Evolutionary conservation across 352 stramenopile species (phyloP), one percentile per base, ranked within the genome.

Genomic region (Peronospora tabacina): DNA sequence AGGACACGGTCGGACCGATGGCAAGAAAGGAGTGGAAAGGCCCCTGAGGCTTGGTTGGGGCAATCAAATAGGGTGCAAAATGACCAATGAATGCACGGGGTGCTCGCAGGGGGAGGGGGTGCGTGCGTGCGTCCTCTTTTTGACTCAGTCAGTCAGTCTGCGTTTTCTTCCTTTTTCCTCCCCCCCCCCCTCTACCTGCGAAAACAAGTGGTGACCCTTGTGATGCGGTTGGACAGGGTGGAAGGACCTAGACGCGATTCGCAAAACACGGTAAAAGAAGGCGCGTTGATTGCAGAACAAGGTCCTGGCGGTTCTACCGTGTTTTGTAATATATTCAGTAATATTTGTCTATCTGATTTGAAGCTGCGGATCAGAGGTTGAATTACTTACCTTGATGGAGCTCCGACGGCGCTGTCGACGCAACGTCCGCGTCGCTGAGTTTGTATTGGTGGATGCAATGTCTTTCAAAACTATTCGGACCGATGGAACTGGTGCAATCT

Each of bases 121-220:
- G n/a, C n/a, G n/a, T n/a, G n/a, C 55, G 49, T 36, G 16, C 11
- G 30, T 4, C 8, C 30, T 35, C 12, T 36, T 46, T 40, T 29
- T 39, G 49, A 47, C 48, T 60, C 54, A 51, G 43, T 64, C 55
- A 55, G 52, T 61, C 44, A n/a, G n/a, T n/a, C n/a, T n/a, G 61
- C 50, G 49, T 65, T 58, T 65, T 69, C 36, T 52, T 66, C 33
- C 50, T 48, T 62, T 47, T 37, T 61, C 59, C 65, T 54, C 51
- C 51, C 55, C 44, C 57, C 50, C 52, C 48, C 34, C 55, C 57
- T 41, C 43, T 22, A 30, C 22, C 40, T 35, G 26, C 6, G 29
- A 35, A 35, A 29, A n/a, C 17, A 17, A 6, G 8, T 11, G 20
- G 17, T 2, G 12, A 12, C 24, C 22, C 1, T 20, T 17, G 12